Evolutionary conservation across 768 basidiomycete genomes (phyloP), one percentile per base, ranked within the genome.

Genomic region (Mycena olivaceomarginata): DNA sequence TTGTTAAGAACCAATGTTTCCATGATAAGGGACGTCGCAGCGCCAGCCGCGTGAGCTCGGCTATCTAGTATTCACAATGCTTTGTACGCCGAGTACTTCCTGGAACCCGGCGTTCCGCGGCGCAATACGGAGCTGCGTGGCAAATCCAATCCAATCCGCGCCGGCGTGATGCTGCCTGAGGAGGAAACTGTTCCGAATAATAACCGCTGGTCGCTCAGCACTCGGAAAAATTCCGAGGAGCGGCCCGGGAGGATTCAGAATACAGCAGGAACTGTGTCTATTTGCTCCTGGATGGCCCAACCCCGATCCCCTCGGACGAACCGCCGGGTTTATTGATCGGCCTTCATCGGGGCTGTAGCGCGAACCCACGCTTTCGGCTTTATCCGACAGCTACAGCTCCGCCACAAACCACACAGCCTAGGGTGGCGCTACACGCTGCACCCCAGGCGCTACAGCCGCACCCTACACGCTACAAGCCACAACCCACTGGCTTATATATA

Each of bases 41-140:
- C 59, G 45, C 69, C 69, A 62, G 59, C 69, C 59, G 59, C 57
- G 69, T 62, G 69, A 70, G 69, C 69, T 70, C 69, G 59, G 59
- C 59, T 70, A 70, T 70, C 69, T 70, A 20, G 25, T 57, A 69
- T 59, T 45, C 41, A 16, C 56, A 59, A 43, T 57, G 67, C 51
- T 57, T 68, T 68, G 53, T n/a, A n/a, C n/a, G n/a, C n/a, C n/a
- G n/a, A n/a, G n/a, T n/a, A 69, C 56, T 69, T 45, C 63, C 63
- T 46, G 68, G 56, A 70, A 62, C 59, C 69, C 69, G 69, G 69
- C 59, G 69, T 70, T 70, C 69, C 69, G 59, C 69, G 69, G 69
- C 12, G 64, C 22, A 65, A 65, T 11, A 64, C 62, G 9, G 31
- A 63, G 62, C 62, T 63, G 60, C 62, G n/a, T 43, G 18, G 48